Evolutionary conservation across 148 eudicot species (phyloP).

Genomic region (Chenopodium quinoa): DNA sequence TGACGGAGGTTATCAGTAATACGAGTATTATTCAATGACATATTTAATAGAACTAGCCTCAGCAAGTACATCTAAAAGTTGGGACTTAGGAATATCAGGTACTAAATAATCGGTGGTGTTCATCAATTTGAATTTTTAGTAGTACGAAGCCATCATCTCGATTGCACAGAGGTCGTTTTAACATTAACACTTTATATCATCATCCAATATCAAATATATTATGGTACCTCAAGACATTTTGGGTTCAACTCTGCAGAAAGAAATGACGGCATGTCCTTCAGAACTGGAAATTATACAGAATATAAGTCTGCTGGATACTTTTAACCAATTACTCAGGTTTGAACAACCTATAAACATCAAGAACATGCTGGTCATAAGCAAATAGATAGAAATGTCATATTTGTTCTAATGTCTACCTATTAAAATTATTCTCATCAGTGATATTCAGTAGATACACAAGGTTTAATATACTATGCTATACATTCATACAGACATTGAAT

Average conservation of each 20-base stretch:
- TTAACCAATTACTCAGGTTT: constrained; percentile 56
- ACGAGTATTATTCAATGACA: background rate
- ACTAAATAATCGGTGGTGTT: background rate
- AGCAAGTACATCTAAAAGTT: background rate
- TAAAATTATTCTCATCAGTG: too few relatives aligned
- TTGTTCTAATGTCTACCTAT: too few relatives aligned
- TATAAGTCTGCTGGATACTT: constrained; percentile 40
- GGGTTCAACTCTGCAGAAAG: constrained; percentile 52
- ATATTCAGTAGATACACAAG: too few relatives aligned
- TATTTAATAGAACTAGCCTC: background rate
- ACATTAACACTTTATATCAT: background rate
- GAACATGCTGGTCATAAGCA: constrained; percentile 26
- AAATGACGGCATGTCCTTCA: constrained; percentile 50
- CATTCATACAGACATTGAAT: too few relatives aligned
- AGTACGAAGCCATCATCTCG: background rate
- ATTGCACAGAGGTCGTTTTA: constrained; percentile 2
- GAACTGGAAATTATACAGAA: constrained; percentile 49
- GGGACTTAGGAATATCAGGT: too few relatives aligned
- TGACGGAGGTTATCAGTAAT: background rate
- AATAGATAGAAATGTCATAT: background rate
- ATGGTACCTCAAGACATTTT: constrained; percentile 66
- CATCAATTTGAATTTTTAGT: background rate
- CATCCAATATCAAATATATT: constrained; percentile 11
- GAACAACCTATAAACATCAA: constrained; percentile 54
- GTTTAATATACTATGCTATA: too few relatives aligned